Percentiles rank a stretch among this genome's conserved stretches.
Conservation (phyloP, 805 yeast genomes). For the Yamadazyma kitorensis region DNA sequence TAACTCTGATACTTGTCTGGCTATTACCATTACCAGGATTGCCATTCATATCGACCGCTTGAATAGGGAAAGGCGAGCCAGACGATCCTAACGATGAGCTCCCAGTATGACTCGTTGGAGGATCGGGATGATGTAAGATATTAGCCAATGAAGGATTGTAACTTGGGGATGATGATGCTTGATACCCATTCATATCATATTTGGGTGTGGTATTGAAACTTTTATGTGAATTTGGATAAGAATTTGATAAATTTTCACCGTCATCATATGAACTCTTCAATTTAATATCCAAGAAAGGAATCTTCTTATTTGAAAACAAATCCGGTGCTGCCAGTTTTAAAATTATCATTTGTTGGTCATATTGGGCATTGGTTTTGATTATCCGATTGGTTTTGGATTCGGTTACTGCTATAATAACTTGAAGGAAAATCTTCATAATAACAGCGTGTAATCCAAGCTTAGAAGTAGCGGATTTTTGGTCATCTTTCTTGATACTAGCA, state of each 20-base stretch:
- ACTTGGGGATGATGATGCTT: constrained; percentile 14
- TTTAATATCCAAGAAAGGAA: background rate
- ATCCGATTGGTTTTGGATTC: constrained; percentile 5
- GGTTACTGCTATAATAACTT: constrained; percentile 7
- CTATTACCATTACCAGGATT: too few relatives aligned
- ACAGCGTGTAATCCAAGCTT: constrained; percentile 4
- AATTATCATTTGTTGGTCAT: constrained; percentile 9
- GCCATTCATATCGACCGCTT: too few relatives aligned
- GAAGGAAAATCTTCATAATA: constrained; percentile 12
- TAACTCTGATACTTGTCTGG: too few relatives aligned
- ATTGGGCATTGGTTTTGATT: background rate
- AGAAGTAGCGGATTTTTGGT: background rate
- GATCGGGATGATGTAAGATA: constrained; percentile 4
- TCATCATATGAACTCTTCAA: constrained; percentile 6
- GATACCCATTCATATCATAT: background rate
- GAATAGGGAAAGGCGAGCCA: background rate
- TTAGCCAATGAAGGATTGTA: constrained; percentile 23
- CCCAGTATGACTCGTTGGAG: background rate
- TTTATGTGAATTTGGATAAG: background rate
- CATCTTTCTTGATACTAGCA: constrained; percentile 1
- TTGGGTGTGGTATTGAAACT: background rate
- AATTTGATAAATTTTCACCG: constrained; percentile 5
- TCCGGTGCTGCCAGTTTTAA: constrained; percentile 11
- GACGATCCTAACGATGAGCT: background rate
- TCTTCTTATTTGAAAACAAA: constrained; percentile 2